Conservation (phyloP, 176 grass and related monocot genomes). For the Phyllostachys edulis region DNA sequence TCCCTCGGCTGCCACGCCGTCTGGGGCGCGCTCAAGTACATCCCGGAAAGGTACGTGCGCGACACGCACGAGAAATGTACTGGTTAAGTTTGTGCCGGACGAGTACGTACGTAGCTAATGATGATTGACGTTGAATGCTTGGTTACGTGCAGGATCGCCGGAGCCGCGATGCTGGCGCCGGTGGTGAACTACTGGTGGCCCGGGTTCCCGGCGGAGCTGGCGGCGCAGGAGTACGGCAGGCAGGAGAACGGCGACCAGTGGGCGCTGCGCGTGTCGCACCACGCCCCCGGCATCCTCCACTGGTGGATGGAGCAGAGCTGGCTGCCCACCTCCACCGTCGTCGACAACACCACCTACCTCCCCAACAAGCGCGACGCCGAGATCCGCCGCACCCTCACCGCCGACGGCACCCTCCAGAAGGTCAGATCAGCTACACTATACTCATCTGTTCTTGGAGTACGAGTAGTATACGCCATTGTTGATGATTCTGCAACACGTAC, state of each 20-base stretch:
- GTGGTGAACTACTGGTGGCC: conserved; percentile 86
- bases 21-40: conserved; percentile 59
- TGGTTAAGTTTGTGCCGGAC: not conserved
- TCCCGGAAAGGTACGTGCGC: conserved; percentile 40
- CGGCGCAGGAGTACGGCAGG: conserved; percentile 39
- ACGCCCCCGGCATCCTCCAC: conserved; percentile 63
- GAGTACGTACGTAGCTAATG: not conserved
- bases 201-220: conserved; percentile 53
- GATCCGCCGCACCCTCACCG: conserved; percentile 17
- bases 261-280: conserved; percentile 67
- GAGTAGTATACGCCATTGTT: not conserved
- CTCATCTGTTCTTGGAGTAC: not conserved
- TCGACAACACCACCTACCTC: conserved; percentile 54
- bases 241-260: conserved; percentile 70
- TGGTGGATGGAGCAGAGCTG: conserved; percentile 89
- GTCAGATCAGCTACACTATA: not conserved
- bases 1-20: conserved; percentile 71
- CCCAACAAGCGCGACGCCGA: conserved; percentile 68
- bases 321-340: conserved; percentile 71
- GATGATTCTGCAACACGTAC: not conserved
- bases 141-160: conserved; percentile 44
- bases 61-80: not conserved
- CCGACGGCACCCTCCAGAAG: conserved; percentile 49
- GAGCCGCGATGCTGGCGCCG: conserved; percentile 59
- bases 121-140: not conserved